Conservation (phyloP, 768 basidiomycete genomes). For the Tricholoma sp. region DNA sequence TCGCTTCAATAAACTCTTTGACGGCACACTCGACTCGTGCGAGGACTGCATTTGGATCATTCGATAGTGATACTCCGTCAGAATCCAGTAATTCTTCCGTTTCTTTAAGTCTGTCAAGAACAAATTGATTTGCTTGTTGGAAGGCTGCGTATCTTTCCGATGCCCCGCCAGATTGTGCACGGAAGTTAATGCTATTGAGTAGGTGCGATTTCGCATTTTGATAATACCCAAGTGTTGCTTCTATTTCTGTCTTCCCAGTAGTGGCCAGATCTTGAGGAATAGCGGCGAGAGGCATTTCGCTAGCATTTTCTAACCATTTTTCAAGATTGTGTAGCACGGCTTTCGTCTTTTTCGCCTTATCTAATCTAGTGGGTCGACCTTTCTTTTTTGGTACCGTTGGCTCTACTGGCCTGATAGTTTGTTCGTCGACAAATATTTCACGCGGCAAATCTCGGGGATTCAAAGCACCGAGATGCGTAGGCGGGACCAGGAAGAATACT, state of each 20-base stretch:
- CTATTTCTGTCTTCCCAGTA: not conserved
- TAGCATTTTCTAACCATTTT: constrained; percentile 40
- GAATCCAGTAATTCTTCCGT: constrained; percentile 42
- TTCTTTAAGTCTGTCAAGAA: constrained; percentile 48
- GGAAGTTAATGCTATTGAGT: constrained; percentile 27
- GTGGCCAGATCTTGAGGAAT: not conserved
- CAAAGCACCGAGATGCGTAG: constrained; percentile 40
- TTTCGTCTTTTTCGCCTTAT: constrained; percentile 51
- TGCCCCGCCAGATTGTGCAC: not conserved
- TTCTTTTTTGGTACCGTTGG: constrained; percentile 39
- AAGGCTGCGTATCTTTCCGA: constrained; percentile 28
- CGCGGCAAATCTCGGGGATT: constrained; percentile 67
- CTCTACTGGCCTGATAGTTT: constrained; percentile 18
- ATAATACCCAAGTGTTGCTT: constrained; percentile 29
- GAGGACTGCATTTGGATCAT: constrained; percentile 28
- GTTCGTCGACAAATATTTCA: constrained; percentile 51
- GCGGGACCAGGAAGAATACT: constrained; percentile 59
- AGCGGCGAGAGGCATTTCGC: not conserved
- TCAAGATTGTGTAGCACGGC: constrained; percentile 44
- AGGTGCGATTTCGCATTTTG: constrained; percentile 35
- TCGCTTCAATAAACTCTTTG: constrained; percentile 21
- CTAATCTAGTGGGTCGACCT: constrained; percentile 60
- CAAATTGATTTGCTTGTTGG: constrained; percentile 40
- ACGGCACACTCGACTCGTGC: constrained; percentile 44
- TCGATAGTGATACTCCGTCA: constrained; percentile 2